These are phyloP conservation scores for Yarrowia sp. DNA, from an alignment of 805 yeast species.

Conservation along the genomic window DNA sequence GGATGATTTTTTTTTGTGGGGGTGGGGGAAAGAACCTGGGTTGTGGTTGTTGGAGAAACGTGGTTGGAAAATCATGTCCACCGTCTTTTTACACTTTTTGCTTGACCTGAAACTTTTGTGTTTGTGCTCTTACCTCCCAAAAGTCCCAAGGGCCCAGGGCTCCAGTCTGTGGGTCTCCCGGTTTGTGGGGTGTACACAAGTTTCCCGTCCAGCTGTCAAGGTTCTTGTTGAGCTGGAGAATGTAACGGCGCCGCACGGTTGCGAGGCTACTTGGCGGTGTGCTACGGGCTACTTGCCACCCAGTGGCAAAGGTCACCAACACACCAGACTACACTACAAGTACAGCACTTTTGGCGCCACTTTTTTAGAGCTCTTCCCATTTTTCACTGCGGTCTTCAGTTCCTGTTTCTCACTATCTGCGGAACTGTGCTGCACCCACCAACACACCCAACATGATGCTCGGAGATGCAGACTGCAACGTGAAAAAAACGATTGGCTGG, in stretches of 20 bases:
- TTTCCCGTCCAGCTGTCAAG: not conserved
- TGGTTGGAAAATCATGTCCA: conserved; percentile 20
- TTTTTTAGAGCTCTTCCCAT: no score
- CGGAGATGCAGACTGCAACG: conserved; percentile 32
- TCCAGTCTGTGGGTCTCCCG: no score
- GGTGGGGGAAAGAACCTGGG: not conserved
- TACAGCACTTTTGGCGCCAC: no score
- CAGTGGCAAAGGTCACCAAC: no score
- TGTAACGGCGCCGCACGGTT: not conserved
- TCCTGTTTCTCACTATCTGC: no score
- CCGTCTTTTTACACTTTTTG: not conserved
- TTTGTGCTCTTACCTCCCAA: not conserved
- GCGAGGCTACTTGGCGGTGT: no score
- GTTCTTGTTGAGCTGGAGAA: conserved; percentile 16
- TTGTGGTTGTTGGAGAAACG: conserved; percentile 15
- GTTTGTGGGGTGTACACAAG: conserved; percentile 1
- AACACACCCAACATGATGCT: conserved; percentile 15
- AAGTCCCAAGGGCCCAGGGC: no score
- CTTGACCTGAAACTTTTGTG: conserved; percentile 9
- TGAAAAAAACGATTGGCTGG: conserved; percentile 37
- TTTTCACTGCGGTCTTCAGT: no score
- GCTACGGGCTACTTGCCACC: no score
- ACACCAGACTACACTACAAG: no score
- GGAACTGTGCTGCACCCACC: not conserved
- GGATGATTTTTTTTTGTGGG: not conserved